Evolutionary conservation across 306 rosid species (phyloP), one percentile per base, ranked within the genome.

Genomic region (Rosa lucieae): DNA sequence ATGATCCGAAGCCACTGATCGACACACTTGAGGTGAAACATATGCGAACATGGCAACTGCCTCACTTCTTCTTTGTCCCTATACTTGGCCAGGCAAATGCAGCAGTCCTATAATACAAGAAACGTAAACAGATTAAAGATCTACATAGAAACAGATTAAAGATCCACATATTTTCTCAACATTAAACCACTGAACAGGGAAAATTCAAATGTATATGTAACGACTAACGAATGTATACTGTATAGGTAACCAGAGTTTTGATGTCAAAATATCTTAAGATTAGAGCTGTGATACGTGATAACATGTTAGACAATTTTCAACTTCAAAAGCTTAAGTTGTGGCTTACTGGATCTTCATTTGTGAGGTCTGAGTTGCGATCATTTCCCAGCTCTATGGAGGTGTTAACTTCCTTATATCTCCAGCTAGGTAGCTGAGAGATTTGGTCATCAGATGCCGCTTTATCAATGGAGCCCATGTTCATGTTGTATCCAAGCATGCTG

Each of bases 1-100:
- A 88, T 84, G 11, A 95, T 91, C 76, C 78, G 80, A 5, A 95
- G 93, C 99, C 98, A 95, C 43, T 93, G 97, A 88, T 95, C 99
- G 58, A 95, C 98, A 84, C 99, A 95, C 69, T 87, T 90, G 82
- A 77, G 92, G 82, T 95, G 98, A 79, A 95, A 95, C 79, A 82
- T 76, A 82, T 93, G 99, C 5, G 87, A 89, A 75, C 99, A 95
- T 14, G 96, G 97, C 86, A 95, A 78, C 83, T 86, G 83, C 80
- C 96, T 90, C 68, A 95, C 87, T 88, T 93, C 98, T 73, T 95
- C 99, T 78, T 85, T 84, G 14, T 91, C 97, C 79, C 80, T 88
- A 78, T 95, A 95, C 81, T 86, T 89, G 46, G 94, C 87, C 55
- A 95, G 88, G 89, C 99, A 95, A 70, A 95, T 95, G 78, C 99